Percentiles rank a stretch among this genome's conserved stretches.
Evolutionary conservation across 768 basidiomycete genomes (phyloP).

Genomic region (Mycena rebaudengoi): DNA sequence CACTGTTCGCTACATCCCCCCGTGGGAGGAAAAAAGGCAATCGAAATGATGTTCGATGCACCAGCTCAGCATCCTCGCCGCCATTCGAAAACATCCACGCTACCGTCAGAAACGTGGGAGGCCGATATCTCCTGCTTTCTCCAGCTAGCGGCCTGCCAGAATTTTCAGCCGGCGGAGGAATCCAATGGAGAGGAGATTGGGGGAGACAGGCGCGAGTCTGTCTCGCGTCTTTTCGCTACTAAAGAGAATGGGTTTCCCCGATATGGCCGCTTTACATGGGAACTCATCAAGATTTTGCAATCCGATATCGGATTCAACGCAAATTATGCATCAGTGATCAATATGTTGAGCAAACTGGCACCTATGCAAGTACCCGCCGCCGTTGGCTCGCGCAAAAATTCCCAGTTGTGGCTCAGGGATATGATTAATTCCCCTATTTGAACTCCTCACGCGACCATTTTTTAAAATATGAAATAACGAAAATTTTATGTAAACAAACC

Average conservation of each 20-base stretch:
- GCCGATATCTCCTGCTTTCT: background rate
- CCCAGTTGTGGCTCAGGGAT: background rate
- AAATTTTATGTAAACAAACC: no score
- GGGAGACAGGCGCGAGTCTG: background rate
- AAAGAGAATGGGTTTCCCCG: background rate
- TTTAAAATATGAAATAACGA: no score
- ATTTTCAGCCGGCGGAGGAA: background rate
- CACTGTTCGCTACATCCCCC: background rate
- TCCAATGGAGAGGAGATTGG: background rate
- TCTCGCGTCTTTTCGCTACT: background rate
- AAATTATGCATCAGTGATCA: background rate
- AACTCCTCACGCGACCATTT: no score
- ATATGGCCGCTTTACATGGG: background rate
- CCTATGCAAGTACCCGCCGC: background rate
- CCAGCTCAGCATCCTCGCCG: background rate
- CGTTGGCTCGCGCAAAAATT: background rate
- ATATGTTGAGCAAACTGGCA: background rate
- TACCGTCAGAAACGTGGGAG: background rate
- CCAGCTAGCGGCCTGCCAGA: background rate
- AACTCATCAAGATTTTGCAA: background rate
- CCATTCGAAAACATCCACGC: background rate
- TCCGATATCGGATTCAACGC: background rate
- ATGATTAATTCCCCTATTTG: no score
- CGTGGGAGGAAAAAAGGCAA: background rate
- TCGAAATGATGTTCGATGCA: background rate